A percentile compares a stretch with the other conserved stretches of the same genome.
phyloP scores from a whole-genome alignment of 805 yeast species.

The Wickerhamomyces bisporus region DNA sequence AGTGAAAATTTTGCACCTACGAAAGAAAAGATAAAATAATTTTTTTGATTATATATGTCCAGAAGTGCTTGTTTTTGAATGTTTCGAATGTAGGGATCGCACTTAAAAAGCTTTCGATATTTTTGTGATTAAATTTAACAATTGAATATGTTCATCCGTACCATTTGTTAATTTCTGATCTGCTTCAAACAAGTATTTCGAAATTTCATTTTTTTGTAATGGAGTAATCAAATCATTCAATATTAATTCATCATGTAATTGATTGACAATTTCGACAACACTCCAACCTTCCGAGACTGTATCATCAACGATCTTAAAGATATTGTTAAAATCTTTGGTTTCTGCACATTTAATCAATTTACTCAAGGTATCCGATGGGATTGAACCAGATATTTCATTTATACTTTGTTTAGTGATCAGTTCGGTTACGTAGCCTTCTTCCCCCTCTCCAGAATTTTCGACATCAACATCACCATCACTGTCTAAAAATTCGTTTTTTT shows the following conservation, averaged over 20 bases:
- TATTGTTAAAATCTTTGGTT: constrained; percentile 26
- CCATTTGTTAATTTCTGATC: constrained; percentile 79
- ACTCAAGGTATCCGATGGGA: constrained; percentile 45
- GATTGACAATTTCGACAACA: constrained; percentile 64
- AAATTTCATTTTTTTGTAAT: constrained; percentile 56
- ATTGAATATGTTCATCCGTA: constrained; percentile 80
- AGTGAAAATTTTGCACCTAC: no score
- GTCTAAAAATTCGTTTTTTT: constrained; percentile 4
- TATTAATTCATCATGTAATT: constrained; percentile 64
- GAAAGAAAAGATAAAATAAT: no score
- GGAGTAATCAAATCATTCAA: constrained; percentile 46
- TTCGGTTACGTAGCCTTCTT: constrained; percentile 7
- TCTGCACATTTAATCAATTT: constrained; percentile 35
- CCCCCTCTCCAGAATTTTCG: constrained; percentile 26
- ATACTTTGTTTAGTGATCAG: constrained; percentile 41
- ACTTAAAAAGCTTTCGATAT: constrained; percentile 34
- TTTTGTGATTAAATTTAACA: constrained; percentile 58
- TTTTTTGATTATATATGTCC: no score
- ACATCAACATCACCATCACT: constrained; percentile 32
- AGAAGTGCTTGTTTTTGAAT: no score
- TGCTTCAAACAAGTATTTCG: constrained; percentile 62
- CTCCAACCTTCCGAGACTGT: constrained; percentile 70
- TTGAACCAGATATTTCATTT: constrained; percentile 73
- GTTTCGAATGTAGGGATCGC: no score
- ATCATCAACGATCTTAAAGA: constrained; percentile 42